A percentile compares a stretch with the other conserved stretches of the same genome.
These are phyloP conservation scores for Solanum virginianum DNA, from an alignment of 257 asterid species.

Conservation along the genomic window DNA sequence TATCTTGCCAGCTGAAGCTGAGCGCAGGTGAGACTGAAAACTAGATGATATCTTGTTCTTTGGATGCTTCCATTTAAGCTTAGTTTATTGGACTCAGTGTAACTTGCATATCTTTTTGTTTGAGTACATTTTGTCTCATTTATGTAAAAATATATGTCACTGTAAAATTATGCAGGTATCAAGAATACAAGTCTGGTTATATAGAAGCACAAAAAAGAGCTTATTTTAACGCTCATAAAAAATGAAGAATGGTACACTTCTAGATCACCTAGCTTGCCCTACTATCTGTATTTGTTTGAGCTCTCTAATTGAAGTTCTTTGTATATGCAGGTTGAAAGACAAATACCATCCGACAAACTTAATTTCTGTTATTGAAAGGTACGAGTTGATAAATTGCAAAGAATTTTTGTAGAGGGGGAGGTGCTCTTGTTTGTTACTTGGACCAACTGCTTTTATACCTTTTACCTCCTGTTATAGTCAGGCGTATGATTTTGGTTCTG, in stretches of 20 bases:
- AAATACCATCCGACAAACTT: conserved; percentile 93
- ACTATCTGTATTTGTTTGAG: neutral
- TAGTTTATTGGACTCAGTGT: neutral
- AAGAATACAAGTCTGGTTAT: conserved; percentile 84
- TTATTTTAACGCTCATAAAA: conserved; percentile 77
- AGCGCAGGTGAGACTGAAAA: conserved; percentile 58
- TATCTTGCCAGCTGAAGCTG: conserved; percentile 91
- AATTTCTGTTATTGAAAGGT: conserved; percentile 82
- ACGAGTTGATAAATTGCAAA: neutral
- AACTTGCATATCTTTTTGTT: neutral
- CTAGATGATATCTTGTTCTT: neutral
- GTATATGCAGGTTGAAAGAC: conserved; percentile 73
- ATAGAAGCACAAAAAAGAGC: conserved; percentile 76
- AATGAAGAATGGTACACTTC: conserved; percentile 83
- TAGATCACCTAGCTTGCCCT: neutral
- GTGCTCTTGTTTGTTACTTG: neutral
- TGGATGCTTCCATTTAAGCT: conserved; percentile 8
- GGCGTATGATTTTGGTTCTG: neutral
- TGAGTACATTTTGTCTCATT: neutral
- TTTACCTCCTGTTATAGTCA: neutral
- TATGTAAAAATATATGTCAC: neutral
- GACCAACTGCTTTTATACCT: neutral
- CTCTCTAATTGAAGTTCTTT: conserved; percentile 8
- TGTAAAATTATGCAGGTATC: conserved; percentile 43
- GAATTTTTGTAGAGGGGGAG: neutral